Evolutionary conservation across 371 early-diverging fungal species (phyloP), one percentile per base, ranked within the genome.

Genomic region (Syncephalis plumigaleata): DNA sequence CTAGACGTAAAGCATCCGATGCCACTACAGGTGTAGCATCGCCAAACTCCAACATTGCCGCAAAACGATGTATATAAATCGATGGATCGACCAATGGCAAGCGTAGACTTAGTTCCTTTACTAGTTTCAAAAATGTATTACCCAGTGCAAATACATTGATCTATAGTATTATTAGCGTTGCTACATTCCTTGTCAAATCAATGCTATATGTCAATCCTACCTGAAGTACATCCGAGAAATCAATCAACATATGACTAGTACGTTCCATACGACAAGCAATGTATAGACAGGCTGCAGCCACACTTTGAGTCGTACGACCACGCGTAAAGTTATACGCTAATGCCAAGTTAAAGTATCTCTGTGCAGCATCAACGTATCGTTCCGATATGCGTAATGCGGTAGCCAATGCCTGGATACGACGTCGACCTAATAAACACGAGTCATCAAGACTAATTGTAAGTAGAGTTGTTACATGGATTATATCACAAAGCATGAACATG

Each of bases 81-180:
- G 93, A 84, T 4, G 98, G 98, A 60, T 99, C 99, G 7, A 98
- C 84, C 1, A 91, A 57, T 2, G 94, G 92, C n/a, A 98, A 54
- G 18, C 61, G 66, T 11, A 91, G 52, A 42, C 76, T 68, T 21
- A 99, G 71, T 21, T 73, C 64, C 11, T 77, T 67, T 7, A 84
- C 76, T 15, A 99, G 67, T 52, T 81, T 79, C 18, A 91, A 64
- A 67, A 97, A 99, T 0, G 91, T 85, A 0, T 80, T 73, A 47
- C 99, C 99, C 22, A 99, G 75, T 48, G 75, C 71, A 66, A 91
- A 99, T 11, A 98, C 95, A 67, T 92, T 90, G 26, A 70, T 68
- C 77, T 74, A 55, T 37, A 36, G n/a, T 9, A 9, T 9, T 18
- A 9, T 18, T 9, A 42, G 20, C 8, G 9, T 20, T 42, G 43